Evolutionary conservation across 306 rosid species (phyloP), one percentile per base, ranked within the genome.

Genomic region (Trifolium repens): DNA sequence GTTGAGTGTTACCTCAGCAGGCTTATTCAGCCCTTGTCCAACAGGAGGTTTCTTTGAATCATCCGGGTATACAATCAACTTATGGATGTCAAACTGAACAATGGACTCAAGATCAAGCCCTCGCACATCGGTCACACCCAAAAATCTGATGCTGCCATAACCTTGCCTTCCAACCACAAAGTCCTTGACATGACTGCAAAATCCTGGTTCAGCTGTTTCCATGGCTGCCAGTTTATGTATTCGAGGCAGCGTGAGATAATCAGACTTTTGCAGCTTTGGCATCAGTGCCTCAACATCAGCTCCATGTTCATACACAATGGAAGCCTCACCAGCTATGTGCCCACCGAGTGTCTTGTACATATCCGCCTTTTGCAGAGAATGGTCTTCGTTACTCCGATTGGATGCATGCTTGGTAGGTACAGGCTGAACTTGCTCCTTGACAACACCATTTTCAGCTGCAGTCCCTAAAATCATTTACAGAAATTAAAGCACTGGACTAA

Each of bases 321-420:
- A 98, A 65, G 98, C 99, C 85, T 96, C 99, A 62, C 98, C 98
- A 24, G 97, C 98, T 83, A 98, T 84, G 81, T 96, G 94, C 71
- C 99, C 99, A 34, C 91, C 86, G 35, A 92, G 86, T 16, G 97
- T 94, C 93, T 78, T 92, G 62, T 86, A 90, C 26, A 80, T 78
- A 63, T 85, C 94, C 16, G 76, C 85, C 72, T 94, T 89, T 67
- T 81, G 87, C 73, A 65, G 67, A 78, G 89, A 62, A 67, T 86
- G 91, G 57, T 91, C 96, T 61, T 86, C 97, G 8, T 81, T 86
- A 39, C 44, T 80, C 49, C 96, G 96, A 39, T 88, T 92, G 5
- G 85, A 66, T 62, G 81, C 84, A 74, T 72, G 87, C 75, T 90
- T 85, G 42, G 71, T 81, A 73, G 81, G 72, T 69, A 37, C 30